Evolutionary conservation across 345 rosid genomes (phyloP).

Genomic region (Angophora floribunda): DNA sequence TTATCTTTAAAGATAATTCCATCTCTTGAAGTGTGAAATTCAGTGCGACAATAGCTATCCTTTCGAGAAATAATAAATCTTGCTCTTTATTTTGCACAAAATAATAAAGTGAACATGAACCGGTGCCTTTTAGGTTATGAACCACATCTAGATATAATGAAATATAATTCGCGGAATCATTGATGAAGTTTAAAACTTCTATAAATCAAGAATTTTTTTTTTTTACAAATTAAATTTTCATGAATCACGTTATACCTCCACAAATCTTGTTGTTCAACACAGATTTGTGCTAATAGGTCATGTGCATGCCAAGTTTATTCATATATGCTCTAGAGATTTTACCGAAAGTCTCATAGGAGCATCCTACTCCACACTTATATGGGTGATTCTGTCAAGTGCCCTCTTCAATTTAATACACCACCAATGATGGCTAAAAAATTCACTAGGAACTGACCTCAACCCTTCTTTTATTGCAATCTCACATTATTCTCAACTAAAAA

Average conservation of each 20-base stretch:
- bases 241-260: neutral
- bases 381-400: neutral
- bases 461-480: neutral
- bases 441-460: neutral
- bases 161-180: no score
- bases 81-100: rapidly evolving
- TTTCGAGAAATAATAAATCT: neutral
- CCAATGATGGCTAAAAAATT: neutral
- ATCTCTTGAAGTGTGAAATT: neutral
- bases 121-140: neutral
- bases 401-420: rapidly evolving
- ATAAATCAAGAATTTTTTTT: neutral
- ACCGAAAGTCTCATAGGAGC: neutral
- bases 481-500: neutral
- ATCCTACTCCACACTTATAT: neutral
- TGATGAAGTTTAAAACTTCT: neutral
- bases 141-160: neutral
- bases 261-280: no score
- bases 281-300: neutral
- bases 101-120: neutral
- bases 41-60: neutral
- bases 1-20: neutral
- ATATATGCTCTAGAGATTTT: neutral
- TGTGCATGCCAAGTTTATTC: neutral
- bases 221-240: neutral